A percentile compares a stretch with the other conserved stretches of the same genome.
These are phyloP conservation scores for Mycena amicta DNA, from an alignment of 768 basidiomycete species.

Conservation along the genomic window DNA sequence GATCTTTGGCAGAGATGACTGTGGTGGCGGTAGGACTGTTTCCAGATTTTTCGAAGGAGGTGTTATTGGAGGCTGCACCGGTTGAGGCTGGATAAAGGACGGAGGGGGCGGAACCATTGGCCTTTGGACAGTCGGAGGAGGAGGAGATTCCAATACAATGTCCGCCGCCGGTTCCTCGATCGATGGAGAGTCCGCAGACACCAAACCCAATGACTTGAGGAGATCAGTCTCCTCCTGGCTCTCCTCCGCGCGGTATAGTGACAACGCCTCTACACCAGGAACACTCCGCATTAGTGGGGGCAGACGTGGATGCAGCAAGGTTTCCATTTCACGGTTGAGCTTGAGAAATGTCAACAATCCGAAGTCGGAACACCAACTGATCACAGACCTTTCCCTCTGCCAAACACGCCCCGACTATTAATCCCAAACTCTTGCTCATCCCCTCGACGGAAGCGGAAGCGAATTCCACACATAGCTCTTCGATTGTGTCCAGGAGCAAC, in stretches of 20 bases:
- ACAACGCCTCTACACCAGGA: constrained; percentile 62
- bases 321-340: constrained; percentile 48
- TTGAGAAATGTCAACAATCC: not conserved
- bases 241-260: constrained; percentile 66
- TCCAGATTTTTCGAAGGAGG: not conserved
- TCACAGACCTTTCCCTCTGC: constrained; percentile 22
- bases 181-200: constrained; percentile 4
- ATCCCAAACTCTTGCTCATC: constrained; percentile 62
- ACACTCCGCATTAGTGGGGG: constrained; percentile 74
- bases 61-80: not conserved
- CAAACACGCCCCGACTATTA: constrained; percentile 50
- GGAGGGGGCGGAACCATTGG: not conserved
- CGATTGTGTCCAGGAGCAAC: constrained; percentile 47
- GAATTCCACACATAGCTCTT: constrained; percentile 49
- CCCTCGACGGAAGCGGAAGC: constrained; percentile 56
- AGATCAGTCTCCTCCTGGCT: constrained; percentile 59
- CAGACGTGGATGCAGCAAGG: constrained; percentile 76
- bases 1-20: not conserved
- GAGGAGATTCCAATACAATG: not conserved
- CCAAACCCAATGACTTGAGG: constrained; percentile 45
- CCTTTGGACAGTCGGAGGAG: not conserved
- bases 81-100: constrained; percentile 1
- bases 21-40: not conserved
- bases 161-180: not conserved
- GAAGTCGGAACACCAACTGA: not conserved